Percentiles rank a stretch among this genome's conserved stretches.
These are phyloP conservation scores for Gloeophyllum trabeum DNA, from an alignment of 768 basidiomycete species.

Conservation along the genomic window DNA sequence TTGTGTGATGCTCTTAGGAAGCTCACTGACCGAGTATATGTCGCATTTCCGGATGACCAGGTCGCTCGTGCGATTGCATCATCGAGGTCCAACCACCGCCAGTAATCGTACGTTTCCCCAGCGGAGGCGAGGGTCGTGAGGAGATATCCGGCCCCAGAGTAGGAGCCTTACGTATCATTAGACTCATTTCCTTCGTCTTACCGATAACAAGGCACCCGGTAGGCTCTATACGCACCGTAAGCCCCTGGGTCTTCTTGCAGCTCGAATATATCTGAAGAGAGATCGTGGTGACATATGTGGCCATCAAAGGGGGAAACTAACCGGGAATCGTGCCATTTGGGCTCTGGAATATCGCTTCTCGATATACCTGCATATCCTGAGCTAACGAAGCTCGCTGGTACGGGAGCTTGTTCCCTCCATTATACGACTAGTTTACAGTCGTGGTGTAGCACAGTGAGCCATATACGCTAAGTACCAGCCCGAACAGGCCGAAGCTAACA, in stretches of 20 bases:
- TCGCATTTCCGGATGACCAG: constrained; percentile 27
- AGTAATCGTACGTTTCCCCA: constrained; percentile 27
- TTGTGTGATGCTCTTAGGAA: not conserved
- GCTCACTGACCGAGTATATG: not conserved
- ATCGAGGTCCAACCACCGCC: constrained; percentile 63
- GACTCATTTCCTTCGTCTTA: no score
- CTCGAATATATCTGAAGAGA: constrained; percentile 35
- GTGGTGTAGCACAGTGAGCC: no score
- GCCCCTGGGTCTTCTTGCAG: constrained; percentile 44
- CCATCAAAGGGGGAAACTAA: constrained; percentile 15
- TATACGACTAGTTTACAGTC: constrained; percentile 56
- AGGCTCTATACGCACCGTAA: constrained; percentile 65
- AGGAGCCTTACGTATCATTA: no score
- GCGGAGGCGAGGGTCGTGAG: constrained; percentile 31
- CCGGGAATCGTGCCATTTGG: constrained; percentile 48
- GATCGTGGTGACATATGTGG: not conserved
- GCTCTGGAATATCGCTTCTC: constrained; percentile 46
- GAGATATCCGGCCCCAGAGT: constrained; percentile 53
- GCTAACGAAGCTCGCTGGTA: constrained; percentile 32
- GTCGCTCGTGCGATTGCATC: constrained; percentile 41
- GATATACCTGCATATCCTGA: constrained; percentile 37
- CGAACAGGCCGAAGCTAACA: no score
- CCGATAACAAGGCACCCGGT: no score
- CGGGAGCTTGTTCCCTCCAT: constrained; percentile 55
- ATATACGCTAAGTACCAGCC: no score